Base-by-base conservation (phyloP, 164 flowering plant species). In the Piper betle region DNA sequence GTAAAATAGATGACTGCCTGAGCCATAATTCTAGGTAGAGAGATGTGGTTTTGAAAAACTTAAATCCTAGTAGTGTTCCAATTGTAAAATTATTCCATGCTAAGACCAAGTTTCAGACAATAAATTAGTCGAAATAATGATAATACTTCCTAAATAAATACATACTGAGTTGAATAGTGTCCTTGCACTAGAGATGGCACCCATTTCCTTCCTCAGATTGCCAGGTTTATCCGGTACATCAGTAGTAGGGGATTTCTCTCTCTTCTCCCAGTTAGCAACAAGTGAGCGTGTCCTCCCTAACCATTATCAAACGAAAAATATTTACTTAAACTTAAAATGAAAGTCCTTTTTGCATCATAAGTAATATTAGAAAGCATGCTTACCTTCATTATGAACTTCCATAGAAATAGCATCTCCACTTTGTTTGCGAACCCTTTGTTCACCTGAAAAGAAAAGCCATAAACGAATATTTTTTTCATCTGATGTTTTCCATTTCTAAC, bases 261-360 rank as follows among this genome's bases (percentile, higher is more conserved):
- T 81, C 71, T 70, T 80, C 73, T 90, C 91, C 94, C 87, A 82
- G 66, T 72, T 80, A 18, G 83, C 66, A 48, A 72, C 80, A 71
- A 84, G 69, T 10, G 85, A 70, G 20, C 78, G 82, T 37, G 77
- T 75, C 67, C 82, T 74, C 59, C 93, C 96, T 88, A 59, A 33
- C 61, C 67, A 48, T 53, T 40, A 20, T 39, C 17, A 11, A 48
- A 5, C 20, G 61, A 62, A 42, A 52, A 37, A 18, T 17, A 10
- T 20, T 17, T 43, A 53, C 62, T 62, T 20, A 57, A 9, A 54
- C 37, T 55, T 19, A 55, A n/a, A 55, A 8, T 33, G 8, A 10
- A 3, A 46, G 3, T 13, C 1, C 33, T 33, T 4, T 55, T 12
- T 19, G 52, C 48, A 59, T 53, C 19, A 37, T 25, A 41, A 52